A percentile compares a stretch with the other conserved stretches of the same genome.
phyloP scores from a whole-genome alignment of 2,329 filamentous ascomycete species.

The Phialocephala sp. region DNA sequence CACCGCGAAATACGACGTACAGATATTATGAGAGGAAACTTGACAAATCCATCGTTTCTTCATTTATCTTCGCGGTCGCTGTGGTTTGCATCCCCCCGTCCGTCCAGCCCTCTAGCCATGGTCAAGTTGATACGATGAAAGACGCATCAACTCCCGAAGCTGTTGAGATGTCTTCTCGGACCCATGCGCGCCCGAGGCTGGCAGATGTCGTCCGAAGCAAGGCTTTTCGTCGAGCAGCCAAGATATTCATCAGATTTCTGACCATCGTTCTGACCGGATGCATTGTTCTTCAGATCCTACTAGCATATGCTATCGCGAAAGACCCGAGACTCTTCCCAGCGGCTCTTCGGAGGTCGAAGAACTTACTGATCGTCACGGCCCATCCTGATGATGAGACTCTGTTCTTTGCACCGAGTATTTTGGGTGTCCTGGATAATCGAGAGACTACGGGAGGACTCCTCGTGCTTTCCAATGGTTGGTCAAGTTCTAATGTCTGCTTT shows the following conservation, averaged over 20 bases:
- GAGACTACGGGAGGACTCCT: constrained; percentile 33
- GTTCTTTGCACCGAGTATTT: constrained; percentile 40
- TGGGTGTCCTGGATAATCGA: constrained; percentile 32
- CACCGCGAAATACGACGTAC: background rate
- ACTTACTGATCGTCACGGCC: constrained; percentile 48
- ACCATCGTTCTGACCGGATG: background rate
- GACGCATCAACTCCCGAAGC: constrained; percentile 1
- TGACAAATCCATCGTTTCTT: background rate
- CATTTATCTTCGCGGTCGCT: background rate
- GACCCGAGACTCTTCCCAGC: constrained; percentile 46
- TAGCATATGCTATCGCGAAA: constrained; percentile 46
- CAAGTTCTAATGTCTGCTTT: background rate
- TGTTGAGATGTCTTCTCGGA: background rate
- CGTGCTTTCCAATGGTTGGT: constrained; percentile 33
- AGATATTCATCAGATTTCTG: constrained; percentile 4
- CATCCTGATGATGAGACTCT: constrained; percentile 39
- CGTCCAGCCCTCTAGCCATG: background rate
- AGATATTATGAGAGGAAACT: background rate
- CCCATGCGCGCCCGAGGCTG: background rate
- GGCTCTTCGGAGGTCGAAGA: constrained; percentile 43
- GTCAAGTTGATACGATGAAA: background rate
- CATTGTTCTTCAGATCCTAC: constrained; percentile 45
- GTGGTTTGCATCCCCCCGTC: background rate
- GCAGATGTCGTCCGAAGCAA: constrained; percentile 1
- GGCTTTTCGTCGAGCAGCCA: constrained; percentile 5